Base-by-base conservation (phyloP, 2,329 filamentous ascomycete genomes). In the Rasamsonia emersonii region DNA sequence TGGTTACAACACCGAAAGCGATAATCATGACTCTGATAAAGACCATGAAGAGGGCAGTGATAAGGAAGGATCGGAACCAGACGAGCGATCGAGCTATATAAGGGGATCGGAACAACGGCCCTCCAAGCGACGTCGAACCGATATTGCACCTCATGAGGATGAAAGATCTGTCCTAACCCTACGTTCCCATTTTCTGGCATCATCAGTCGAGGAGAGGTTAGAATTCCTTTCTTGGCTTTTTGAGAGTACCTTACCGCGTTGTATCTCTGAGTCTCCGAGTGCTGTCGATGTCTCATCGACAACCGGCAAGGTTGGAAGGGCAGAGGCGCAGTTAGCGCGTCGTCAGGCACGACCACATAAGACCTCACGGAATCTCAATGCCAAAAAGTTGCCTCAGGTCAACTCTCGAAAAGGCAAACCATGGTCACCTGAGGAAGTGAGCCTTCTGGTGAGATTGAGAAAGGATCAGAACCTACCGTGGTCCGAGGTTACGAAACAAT, bases 401-500 rank as follows among this genome's bases (percentile, higher is more conserved):
- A 33, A 24, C 26, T 29, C 31, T 8, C 36, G 38, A 25, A 30
- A 37, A 32, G 25, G 26, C 20, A 31, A 35, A 24, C 37, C 9
- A 29, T 42, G 35, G 32, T 38, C 35, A 7, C 28, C 28, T 4
- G 30, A 32, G 25, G 40, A 40, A 30, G 35, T 30, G 14, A 17
- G 30, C 14, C 24, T 40, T 38, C 28, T 42, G 29, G 18, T 38
- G 27, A 27, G 38, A 23, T 28, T 38, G 31, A 40, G 34, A 38
- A 36, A 26, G 19, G 38, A 42, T 13, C 20, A 38, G 35, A 26
- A 23, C 15, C 32, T 27, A 30, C 35, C 35, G 31, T 40, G 34
- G 35, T 40, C 37, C 11, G 37, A 38, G 28, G 35, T 42, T 23
- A 31, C 20, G n/a, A 23, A n/a, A n/a, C n/a, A 8, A 23, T 23